Base-by-base conservation (phyloP, 2,329 filamentous ascomycete species). In the Claviceps africana region DNA sequence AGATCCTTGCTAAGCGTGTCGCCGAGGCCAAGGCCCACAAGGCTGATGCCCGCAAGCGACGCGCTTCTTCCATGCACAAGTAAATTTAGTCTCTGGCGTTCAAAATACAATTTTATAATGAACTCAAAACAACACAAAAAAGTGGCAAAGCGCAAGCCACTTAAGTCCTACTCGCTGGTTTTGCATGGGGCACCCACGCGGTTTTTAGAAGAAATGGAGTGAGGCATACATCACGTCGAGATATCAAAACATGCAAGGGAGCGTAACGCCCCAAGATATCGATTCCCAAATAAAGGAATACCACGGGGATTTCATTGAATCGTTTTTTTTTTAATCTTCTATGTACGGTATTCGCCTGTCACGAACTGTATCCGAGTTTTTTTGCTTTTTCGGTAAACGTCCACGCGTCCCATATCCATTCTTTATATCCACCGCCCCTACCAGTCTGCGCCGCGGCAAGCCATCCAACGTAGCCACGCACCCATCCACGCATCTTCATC, bases 1-100 rank as follows among this genome's bases (percentile, higher is more conserved):
- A 91, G 76, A 75, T 97, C 73, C 82, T 98, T 59, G 88, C 93
- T 78, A 94, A 93, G 86, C 93, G 93, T 78, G 88, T 97, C 68
- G 79, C 83, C 70, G 93, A 98, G 80, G 86, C 89, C 79, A 95
- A 96, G 83, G 79, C 86, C 70, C 84, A 85, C 76, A 91, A 93
- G 80, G 84, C 83, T 65, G 91, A 97, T 77, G 78, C 85, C 73
- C 88, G 89, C 79, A 97, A 97, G 89, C 85, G 93, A 72, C 83
- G 93, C 72, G 91, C 91, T 66, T 94, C 87, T 72, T 96, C 91
- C 68, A 88, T 94, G 85, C 83, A 79, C 79, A 91, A 91, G 78
- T 89, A 88, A 76, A 78, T 55, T 44, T 48, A 50, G 52, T 47
- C 58, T 61, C 57, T 59, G 62, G 66, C 62, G 63, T 65, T 64